These are phyloP conservation scores for Cryphonectria carpinicola DNA, from an alignment of 2,329 filamentous ascomycete species.

Conservation along the genomic window DNA sequence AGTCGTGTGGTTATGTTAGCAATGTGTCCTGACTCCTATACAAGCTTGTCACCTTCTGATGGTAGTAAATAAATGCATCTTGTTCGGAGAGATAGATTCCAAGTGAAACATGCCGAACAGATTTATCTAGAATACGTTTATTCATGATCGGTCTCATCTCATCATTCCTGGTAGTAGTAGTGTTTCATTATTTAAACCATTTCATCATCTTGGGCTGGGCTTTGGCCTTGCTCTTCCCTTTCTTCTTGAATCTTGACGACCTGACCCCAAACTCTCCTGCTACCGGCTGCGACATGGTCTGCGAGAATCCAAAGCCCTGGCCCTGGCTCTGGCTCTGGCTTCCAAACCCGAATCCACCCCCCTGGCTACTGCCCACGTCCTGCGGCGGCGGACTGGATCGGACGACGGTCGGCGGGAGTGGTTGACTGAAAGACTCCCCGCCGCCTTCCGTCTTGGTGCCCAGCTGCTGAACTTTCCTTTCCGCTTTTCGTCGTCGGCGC, in stretches of 20 bases:
- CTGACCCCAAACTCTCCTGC: constrained; percentile 52
- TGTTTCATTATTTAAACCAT: constrained; percentile 40
- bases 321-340: constrained; percentile 29
- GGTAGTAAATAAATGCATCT: not conserved
- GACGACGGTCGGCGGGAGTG: constrained; percentile 6
- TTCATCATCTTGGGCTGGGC: constrained; percentile 41
- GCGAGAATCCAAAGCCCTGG: constrained; percentile 23
- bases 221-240: constrained; percentile 46
- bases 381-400: constrained; percentile 25
- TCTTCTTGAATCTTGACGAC: constrained; percentile 44
- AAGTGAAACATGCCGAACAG: not conserved
- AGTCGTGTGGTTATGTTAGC: not conserved
- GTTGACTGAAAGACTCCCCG: constrained; percentile 26
- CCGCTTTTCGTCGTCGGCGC: constrained; percentile 35
- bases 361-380: constrained; percentile 13
- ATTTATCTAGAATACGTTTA: not conserved
- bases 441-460: constrained; percentile 31
- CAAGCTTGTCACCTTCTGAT: not conserved
- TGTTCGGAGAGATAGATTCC: not conserved
- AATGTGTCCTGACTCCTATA: not conserved
- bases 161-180: not conserved
- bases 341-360: constrained; percentile 1
- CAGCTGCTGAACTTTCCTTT: constrained; percentile 31
- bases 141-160: not conserved
- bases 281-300: constrained; percentile 51